phyloP scores from a whole-genome alignment of 2,329 filamentous ascomycete genomes.

The Cladosporium phlei region DNA sequence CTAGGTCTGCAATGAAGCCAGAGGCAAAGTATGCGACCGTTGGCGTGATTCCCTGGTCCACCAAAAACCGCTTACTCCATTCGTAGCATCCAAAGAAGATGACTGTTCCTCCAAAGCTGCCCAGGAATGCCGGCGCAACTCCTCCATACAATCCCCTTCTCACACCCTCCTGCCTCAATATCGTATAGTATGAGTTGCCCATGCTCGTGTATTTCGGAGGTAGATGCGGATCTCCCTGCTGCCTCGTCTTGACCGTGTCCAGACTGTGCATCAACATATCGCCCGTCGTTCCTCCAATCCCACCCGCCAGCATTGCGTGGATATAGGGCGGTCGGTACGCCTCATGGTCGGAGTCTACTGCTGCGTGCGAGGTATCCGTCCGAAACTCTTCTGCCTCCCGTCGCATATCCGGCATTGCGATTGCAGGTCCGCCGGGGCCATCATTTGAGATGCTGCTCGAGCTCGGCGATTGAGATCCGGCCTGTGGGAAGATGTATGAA shows the following conservation, averaged over 20 bases:
- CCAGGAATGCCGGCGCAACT: slow-evolving; percentile 84
- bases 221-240: slow-evolving; percentile 91
- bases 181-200: slow-evolving; percentile 85
- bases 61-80: slow-evolving; percentile 82
- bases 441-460: slow-evolving; percentile 35
- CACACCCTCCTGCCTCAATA: slow-evolving; percentile 86
- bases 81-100: slow-evolving; percentile 97
- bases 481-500: slow-evolving; percentile 39
- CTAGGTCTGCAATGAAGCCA: slow-evolving; percentile 88
- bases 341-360: slow-evolving; percentile 34
- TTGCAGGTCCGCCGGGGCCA: slow-evolving; percentile 23
- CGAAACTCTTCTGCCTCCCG: slow-evolving; percentile 33
- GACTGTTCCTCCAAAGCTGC: slow-evolving; percentile 89
- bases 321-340: slow-evolving; percentile 45
- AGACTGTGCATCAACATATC: slow-evolving; percentile 99
- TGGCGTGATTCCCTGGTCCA: slow-evolving; percentile 77
- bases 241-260: slow-evolving; percentile 96
- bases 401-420: slow-evolving; percentile 23
- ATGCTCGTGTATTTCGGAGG: slow-evolving; percentile 90
- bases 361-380: slow-evolving; percentile 25
- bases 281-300: slow-evolving; percentile 84
- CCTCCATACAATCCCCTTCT: slow-evolving; percentile 84
- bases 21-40: slow-evolving; percentile 81
- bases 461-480: slow-evolving; percentile 20
- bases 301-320: slow-evolving; percentile 84